These are phyloP conservation scores for Cercospora sp. DNA, from an alignment of 2,329 filamentous ascomycete species.

Conservation along the genomic window DNA sequence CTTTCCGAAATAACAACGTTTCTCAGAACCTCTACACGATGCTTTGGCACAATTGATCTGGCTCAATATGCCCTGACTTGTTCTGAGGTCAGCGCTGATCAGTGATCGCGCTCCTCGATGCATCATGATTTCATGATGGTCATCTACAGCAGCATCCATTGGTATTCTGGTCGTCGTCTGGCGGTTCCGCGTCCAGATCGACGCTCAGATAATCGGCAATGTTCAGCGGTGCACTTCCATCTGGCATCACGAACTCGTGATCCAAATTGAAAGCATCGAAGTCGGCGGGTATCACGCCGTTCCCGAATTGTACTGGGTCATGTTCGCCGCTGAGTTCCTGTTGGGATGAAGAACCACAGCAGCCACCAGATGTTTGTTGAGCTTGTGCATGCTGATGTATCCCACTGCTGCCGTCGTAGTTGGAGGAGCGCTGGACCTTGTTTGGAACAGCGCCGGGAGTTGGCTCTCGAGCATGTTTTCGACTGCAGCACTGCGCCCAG, in stretches of 20 bases:
- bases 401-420: constrained; percentile 12
- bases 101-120: neutral
- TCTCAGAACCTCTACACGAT: neutral
- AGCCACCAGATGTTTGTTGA: constrained; percentile 1
- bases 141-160: neutral
- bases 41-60: neutral
- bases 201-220: constrained; percentile 30
- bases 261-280: constrained; percentile 21
- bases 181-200: constrained; percentile 23
- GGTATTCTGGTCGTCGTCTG: neutral
- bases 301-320: neutral
- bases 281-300: neutral
- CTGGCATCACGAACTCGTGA: constrained; percentile 19
- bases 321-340: constrained; percentile 3
- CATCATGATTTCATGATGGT: neutral
- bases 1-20: neutral
- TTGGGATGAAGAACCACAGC: constrained; percentile 2
- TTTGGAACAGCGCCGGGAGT: constrained; percentile 25
- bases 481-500: constrained; percentile 40
- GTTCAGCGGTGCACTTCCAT: constrained; percentile 22
- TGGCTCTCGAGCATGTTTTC: constrained; percentile 36
- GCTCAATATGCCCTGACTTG: neutral
- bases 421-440: constrained; percentile 23
- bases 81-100: neutral
- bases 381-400: constrained; percentile 13